phyloP scores from a whole-genome alignment of 169 alveolate species.

The Cryptosporidium ryanae region DNA sequence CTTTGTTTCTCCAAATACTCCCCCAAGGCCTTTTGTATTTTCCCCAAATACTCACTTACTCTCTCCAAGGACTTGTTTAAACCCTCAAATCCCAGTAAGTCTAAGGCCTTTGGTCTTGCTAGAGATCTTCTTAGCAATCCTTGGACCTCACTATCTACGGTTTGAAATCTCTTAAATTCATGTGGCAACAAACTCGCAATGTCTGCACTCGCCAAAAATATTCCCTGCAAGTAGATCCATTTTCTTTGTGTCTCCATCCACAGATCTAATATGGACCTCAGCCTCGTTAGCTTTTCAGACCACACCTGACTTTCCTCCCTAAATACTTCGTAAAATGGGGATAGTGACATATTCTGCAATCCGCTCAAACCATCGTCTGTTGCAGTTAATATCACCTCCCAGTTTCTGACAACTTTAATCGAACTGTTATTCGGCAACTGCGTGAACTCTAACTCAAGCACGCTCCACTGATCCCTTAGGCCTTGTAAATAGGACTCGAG shows the following conservation, averaged over 20 bases:
- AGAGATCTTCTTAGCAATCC: conserved; percentile 93
- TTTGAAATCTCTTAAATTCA: conserved; percentile 93
- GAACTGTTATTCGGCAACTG: conserved; percentile 88
- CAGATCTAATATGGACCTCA: conserved; percentile 91
- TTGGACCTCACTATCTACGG: conserved; percentile 93
- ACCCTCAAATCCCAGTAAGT: conserved; percentile 89
- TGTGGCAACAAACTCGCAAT: conserved; percentile 93
- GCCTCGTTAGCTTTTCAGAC: conserved; percentile 95
- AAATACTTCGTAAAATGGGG: conserved; percentile 91
- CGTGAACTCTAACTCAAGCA: conserved; percentile 88
- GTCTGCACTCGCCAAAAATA: conserved; percentile 96
- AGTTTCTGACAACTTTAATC: conserved; percentile 94
- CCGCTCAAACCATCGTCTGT: conserved; percentile 95
- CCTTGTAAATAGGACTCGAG: conserved; percentile 90
- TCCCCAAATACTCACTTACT: conserved; percentile 91
- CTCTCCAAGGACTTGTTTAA: conserved; percentile 93
- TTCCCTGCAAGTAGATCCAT: conserved; percentile 98
- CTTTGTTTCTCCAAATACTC: conserved; percentile 97
- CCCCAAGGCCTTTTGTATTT: conserved; percentile 95
- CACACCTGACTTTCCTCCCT: conserved; percentile 95
- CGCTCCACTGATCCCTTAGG: conserved; percentile 92
- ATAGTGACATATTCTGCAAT: conserved; percentile 93
- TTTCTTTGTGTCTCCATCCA: conserved; percentile 98
- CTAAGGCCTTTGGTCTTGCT: conserved; percentile 87
- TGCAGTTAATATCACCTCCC: conserved; percentile 95